These are phyloP conservation scores for Lipomyces yamadae DNA, from an alignment of 805 yeast species.

Conservation along the genomic window DNA sequence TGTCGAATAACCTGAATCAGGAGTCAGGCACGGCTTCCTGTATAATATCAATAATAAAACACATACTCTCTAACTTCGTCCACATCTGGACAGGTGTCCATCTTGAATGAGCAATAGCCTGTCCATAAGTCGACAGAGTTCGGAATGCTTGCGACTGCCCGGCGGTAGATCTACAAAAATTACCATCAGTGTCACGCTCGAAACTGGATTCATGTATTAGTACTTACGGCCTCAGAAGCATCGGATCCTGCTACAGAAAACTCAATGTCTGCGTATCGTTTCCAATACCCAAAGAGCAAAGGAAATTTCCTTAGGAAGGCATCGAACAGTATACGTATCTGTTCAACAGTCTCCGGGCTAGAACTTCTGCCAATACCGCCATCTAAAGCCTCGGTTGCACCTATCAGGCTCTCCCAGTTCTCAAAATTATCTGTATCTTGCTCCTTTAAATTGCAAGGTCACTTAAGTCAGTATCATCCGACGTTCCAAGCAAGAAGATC, in stretches of 20 bases:
- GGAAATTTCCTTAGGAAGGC: conserved; percentile 46
- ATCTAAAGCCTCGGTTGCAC: conserved; percentile 41
- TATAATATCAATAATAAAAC: not conserved
- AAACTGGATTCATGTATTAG: not conserved
- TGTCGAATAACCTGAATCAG: conserved; percentile 48
- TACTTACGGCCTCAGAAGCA: conserved; percentile 40
- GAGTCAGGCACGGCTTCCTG: not conserved
- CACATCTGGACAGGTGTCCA: conserved; percentile 40
- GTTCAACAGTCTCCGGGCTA: conserved; percentile 38
- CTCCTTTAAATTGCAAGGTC: conserved; percentile 14
- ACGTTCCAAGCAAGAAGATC: not conserved
- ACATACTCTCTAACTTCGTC: conserved; percentile 33
- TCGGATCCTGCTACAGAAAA: conserved; percentile 45
- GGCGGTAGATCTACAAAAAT: conserved; percentile 41
- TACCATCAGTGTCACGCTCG: not conserved
- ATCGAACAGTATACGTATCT: conserved; percentile 43
- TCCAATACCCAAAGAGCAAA: conserved; percentile 51
- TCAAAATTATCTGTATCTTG: conserved; percentile 45
- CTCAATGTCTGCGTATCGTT: conserved; percentile 48
- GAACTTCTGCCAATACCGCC: conserved; percentile 45
- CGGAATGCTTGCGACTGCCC: conserved; percentile 44
- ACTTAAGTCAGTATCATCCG: not conserved
- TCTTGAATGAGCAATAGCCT: conserved; percentile 45
- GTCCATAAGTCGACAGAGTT: conserved; percentile 49
- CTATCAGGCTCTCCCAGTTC: conserved; percentile 46